Evolutionary conservation across 371 early-diverging fungal species (phyloP), one percentile per base, ranked within the genome.

Genomic region (Rhizopus stolonifer): DNA sequence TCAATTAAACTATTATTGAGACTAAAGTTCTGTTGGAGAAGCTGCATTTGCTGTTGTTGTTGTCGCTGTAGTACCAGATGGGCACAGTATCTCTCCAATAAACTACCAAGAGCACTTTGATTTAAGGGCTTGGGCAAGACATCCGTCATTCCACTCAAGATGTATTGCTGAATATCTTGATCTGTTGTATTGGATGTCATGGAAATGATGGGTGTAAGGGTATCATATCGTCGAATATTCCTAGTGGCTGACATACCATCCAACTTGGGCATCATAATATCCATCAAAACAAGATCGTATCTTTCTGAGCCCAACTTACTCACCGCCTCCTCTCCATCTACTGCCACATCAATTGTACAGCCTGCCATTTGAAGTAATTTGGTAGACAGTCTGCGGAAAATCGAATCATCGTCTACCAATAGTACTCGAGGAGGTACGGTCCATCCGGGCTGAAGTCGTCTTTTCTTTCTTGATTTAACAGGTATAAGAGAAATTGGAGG

Each of bases 231-330:
- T 22, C 91, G 80, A 46, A 92, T 92, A 36, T 77, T 84, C 14
- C 75, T 61, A 2, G 89, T 88, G 6, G 90, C 86, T 1, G 83
- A 79, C 24, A 84, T 83, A 15, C 91, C 90, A 66, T 89, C 90
- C 50, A 89, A 49, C 22, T 81, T 80, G 2, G 89, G 89, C 86
- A 88, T 86, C 62, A 87, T 78, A 48, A 88, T 87, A 61, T 89
- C 89, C 90, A 90, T 88, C 15, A 90, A 66, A 0, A 90, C 87
- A 46, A 90, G 70, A 60, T 90, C 91, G 48, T 89, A 88, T 56
- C 80, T 77, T n/a, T 72, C 79, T 0, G 70, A 58, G 19, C 77
- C 75, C 49, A 82, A 63, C 44, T 82, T 81, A 19, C 79, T 69
- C 11, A 90, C 80, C 1, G 91, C 91, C n/a, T 79, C 83, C 24